Evolutionary conservation across 2,329 filamentous ascomycete genomes (phyloP), one percentile per base, ranked within the genome.

Genomic region (Pestalotiopsis sp.): DNA sequence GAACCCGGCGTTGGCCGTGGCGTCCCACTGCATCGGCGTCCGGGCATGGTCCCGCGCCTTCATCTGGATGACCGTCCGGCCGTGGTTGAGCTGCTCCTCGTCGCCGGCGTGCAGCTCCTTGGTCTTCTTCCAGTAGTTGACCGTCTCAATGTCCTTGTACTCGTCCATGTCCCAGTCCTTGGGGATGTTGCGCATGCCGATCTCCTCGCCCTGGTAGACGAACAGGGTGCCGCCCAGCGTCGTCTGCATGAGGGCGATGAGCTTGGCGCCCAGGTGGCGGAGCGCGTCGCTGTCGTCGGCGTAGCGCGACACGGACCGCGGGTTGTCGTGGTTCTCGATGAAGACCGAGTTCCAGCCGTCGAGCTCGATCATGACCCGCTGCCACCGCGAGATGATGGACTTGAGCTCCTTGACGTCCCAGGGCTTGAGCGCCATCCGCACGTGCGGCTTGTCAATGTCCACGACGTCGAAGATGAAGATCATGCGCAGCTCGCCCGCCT

Each of bases 391-490:
- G 4, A 83, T 73, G 6, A 82, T 76, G 7, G 76, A 69, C 70
- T 83, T 82, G 71, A 85, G 73, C 25, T 82, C 77, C 3, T 78
- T 74, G 3, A 84, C 71, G 13, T 78, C 78, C 76, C 78, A 85
- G 2, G 88, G 86, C 70, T 85, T 86, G 63, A 85, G 80, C 0
- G 84, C 78, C 74, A 81, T 76, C 68, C 87, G 70, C 7, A 77
- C 71, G 61, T 81, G 76, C 25, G 84, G 85, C 66, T 84, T 82
- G 5, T 87, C 90, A 17, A 91, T 81, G 73, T 91, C 86, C 7
- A 92, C 88, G 12, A 90, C 84, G 71, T 90, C 87, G 70, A 91
- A 90, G 72, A 90, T 88, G 77, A 93, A 92, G 1, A 92, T 88
- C 91, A 92, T 93, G 75, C 89, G 86, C 63, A 93, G 80, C 77